Percentiles rank a stretch among this genome's conserved stretches.
These are phyloP conservation scores for Lycium ferocissimum DNA, from an alignment of 257 asterid species.

Conservation along the genomic window DNA sequence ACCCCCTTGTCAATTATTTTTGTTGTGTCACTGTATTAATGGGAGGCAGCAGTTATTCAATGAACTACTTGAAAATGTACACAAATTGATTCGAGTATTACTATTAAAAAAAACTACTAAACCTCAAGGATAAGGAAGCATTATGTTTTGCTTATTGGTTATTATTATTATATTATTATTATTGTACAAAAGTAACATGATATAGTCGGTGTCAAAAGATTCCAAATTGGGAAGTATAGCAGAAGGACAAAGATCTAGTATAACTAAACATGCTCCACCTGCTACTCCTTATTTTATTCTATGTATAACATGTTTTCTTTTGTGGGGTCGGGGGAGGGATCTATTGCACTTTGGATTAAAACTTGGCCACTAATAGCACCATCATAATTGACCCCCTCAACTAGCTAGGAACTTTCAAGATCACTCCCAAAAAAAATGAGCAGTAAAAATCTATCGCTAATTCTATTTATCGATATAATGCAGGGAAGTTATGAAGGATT, in stretches of 20 bases:
- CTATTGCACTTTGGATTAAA: not conserved
- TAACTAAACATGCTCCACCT: not conserved
- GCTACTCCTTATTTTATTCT: conserved; percentile 27
- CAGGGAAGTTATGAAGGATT: conserved; percentile 71
- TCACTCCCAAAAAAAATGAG: not conserved
- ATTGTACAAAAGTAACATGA: not conserved
- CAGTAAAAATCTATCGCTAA: not conserved
- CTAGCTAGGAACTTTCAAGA: not conserved
- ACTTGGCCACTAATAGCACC: not conserved
- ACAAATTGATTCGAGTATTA: not conserved
- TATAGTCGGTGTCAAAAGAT: conserved; percentile 9
- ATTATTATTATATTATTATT: not conserved
- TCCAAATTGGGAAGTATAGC: not conserved
- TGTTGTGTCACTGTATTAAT: accelerated
- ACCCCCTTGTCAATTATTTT: not conserved
- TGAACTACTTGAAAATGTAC: not conserved
- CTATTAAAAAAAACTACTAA: not conserved
- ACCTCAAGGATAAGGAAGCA: not conserved
- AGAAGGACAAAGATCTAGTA: not conserved
- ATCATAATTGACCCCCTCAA: not conserved
- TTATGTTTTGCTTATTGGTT: not conserved
- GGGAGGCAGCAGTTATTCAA: not conserved
- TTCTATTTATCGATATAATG: not conserved
- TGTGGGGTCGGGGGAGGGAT: not conserved
- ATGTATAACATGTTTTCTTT: not conserved